phyloP scores from a whole-genome alignment of 345 rosid species.

The Arabidopsis arenosa region DNA sequence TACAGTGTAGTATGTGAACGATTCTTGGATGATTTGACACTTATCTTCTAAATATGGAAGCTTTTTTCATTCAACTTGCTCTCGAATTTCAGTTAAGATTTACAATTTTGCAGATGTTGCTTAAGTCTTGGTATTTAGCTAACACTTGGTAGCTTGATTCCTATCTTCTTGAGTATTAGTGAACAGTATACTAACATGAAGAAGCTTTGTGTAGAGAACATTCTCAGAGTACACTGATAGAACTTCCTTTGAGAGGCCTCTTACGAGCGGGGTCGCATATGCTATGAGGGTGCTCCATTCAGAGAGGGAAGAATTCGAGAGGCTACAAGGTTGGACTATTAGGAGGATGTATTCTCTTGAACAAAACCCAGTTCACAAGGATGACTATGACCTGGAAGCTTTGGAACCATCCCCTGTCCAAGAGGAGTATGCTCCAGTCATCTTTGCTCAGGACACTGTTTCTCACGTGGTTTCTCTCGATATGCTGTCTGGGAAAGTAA shows the following conservation, averaged over 20 bases:
- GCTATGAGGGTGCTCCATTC: conserved; percentile 89
- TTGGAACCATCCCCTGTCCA: conserved; percentile 81
- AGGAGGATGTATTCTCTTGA: conserved; percentile 77
- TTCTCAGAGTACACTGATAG: conserved; percentile 92
- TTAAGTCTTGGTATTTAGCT: neutral
- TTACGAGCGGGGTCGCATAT: conserved; percentile 97
- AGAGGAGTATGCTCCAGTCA: conserved; percentile 97
- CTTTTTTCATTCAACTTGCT: neutral
- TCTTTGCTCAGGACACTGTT: conserved; percentile 97
- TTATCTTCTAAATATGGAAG: neutral
- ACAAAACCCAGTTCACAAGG: conserved; percentile 82
- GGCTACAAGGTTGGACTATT: conserved; percentile 92
- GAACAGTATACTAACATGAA: conserved; percentile 46
- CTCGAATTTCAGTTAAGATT: neutral
- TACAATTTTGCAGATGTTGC: neutral
- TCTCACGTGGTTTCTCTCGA: conserved; percentile 90
- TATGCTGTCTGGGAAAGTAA: conserved; percentile 92
- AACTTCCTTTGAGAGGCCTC: conserved; percentile 98
- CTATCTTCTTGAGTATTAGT: neutral
- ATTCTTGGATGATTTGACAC: neutral
- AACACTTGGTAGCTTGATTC: neutral
- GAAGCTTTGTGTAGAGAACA: conserved; percentile 59
- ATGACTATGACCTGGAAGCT: conserved; percentile 62
- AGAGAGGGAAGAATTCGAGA: conserved; percentile 92
- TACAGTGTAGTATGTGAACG: conserved; percentile 7